These are phyloP conservation scores for Crithidia bombi DNA, from an alignment of 208 protist genomes.

Conservation along the genomic window DNA sequence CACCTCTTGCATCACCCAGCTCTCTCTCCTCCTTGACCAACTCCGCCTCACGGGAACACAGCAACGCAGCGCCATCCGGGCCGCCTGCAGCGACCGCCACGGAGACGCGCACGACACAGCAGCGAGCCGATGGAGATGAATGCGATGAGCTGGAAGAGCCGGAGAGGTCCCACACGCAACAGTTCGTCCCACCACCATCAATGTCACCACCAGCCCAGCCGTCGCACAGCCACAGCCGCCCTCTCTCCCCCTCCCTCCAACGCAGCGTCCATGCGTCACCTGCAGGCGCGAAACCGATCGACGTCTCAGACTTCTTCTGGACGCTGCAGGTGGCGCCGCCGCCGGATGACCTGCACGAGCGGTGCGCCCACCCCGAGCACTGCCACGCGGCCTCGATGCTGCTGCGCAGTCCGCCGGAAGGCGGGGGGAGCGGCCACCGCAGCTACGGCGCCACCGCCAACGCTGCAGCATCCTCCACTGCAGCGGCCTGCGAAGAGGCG, in stretches of 20 bases:
- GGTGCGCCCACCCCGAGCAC: slow-evolving; percentile 15
- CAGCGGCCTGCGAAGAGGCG: slow-evolving; percentile 21
- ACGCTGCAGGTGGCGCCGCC: slow-evolving; percentile 36
- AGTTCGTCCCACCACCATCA: slow-evolving; percentile 1
- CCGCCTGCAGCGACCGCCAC: background rate
- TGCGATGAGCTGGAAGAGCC: background rate
- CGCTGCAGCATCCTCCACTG: background rate
- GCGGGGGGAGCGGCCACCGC: background rate
- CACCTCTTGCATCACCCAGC: slow-evolving; percentile 6
- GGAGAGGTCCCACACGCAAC: background rate
- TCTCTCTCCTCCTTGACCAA: slow-evolving; percentile 12
- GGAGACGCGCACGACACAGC: background rate
- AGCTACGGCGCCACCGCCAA: background rate
- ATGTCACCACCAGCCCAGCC: background rate
- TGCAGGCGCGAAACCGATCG: slow-evolving; percentile 10
- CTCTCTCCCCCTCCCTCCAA: background rate
- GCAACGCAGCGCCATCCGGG: background rate
- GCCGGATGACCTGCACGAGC: slow-evolving; percentile 23
- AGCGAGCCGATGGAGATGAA: background rate
- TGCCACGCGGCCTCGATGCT: slow-evolving; percentile 21
- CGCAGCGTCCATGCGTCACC: background rate
- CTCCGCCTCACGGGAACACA: background rate
- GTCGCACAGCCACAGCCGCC: background rate
- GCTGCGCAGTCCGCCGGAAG: background rate
- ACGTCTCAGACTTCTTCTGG: slow-evolving; percentile 43